Evolutionary conservation across 2,329 filamentous ascomycete genomes (phyloP), one percentile per base, ranked within the genome.

Genomic region (Fusarium aywerte): DNA sequence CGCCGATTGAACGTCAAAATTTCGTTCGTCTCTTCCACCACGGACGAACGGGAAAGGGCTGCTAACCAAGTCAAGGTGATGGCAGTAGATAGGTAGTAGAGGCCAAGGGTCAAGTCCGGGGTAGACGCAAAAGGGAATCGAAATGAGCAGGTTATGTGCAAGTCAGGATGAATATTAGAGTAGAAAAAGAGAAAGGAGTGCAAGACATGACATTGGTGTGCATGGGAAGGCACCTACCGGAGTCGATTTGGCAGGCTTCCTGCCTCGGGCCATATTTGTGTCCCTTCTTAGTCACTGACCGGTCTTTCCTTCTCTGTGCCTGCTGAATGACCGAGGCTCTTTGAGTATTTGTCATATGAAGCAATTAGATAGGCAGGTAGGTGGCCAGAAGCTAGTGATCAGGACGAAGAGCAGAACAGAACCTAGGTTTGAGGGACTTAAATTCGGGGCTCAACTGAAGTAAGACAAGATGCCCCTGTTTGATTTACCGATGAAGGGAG

Each of bases 11-110:
- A n/a, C 23, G 27, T 29, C 39, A 43, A 49, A 49, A 39, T 31
- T 42, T 18, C 31, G 43, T 44, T 50, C 48, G 44, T 52, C 33
- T 50, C 38, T 45, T 53, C 38, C 25, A 43, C 23, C n/a, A 33
- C 20, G 31, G 39, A 58, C 44, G 67, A 69, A 62, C 48, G 61
- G 70, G 72, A 72, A 75, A 75, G 72, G 68, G 72, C 69, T 69
- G 74, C 51, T 70, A 52, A 36, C 29, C 29, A 40, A 38, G 69
- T 59, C 52, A 27, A 58, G 69, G 20, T 35, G 49, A 65, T 23
- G 32, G 54, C 65, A 47, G 50, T 50, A 69, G 12, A 25, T 36
- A 25, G 27, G 49, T 47, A 69, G 59, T 45, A 51, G 64, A 31
- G 33, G 54, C 62, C 31, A 51, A 48, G 60, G 45, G 42, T 43